Evolutionary conservation across 148 eudicot species (phyloP).

Genomic region (Rheum nobile): DNA sequence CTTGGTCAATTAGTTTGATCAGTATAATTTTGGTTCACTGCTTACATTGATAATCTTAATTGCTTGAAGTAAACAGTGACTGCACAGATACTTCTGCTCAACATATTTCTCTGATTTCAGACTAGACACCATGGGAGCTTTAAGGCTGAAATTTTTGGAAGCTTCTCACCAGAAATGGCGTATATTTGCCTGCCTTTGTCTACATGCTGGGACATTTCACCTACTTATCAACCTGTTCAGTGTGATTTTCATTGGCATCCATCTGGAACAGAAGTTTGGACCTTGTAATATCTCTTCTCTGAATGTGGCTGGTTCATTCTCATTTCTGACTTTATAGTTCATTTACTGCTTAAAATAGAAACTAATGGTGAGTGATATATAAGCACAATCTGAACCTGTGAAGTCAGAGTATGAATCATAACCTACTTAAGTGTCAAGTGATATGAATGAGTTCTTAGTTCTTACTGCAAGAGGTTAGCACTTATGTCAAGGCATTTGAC

Average conservation of each 20-base stretch:
- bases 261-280: constrained; percentile 75
- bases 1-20: background rate
- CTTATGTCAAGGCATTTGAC: background rate
- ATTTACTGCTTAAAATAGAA: too few relatives aligned
- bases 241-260: constrained; percentile 53
- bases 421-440: background rate
- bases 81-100: background rate
- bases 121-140: constrained; percentile 60
- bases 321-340: too few relatives aligned
- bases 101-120: constrained; percentile 21
- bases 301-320: background rate
- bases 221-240: constrained; percentile 44
- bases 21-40: background rate
- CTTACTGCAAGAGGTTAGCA: background rate
- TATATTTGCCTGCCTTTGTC: constrained; percentile 39
- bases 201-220: constrained; percentile 70
- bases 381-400: background rate
- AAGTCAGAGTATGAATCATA: background rate
- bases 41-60: background rate
- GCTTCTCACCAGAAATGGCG: constrained; percentile 41
- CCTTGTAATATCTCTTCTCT: constrained; percentile 29
- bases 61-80: background rate
- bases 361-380: background rate
- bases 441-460: background rate
- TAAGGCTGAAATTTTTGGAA: constrained; percentile 24